phyloP scores from a whole-genome alignment of 176 grass and related monocot genomes.

The Pontederia crassipes region DNA sequence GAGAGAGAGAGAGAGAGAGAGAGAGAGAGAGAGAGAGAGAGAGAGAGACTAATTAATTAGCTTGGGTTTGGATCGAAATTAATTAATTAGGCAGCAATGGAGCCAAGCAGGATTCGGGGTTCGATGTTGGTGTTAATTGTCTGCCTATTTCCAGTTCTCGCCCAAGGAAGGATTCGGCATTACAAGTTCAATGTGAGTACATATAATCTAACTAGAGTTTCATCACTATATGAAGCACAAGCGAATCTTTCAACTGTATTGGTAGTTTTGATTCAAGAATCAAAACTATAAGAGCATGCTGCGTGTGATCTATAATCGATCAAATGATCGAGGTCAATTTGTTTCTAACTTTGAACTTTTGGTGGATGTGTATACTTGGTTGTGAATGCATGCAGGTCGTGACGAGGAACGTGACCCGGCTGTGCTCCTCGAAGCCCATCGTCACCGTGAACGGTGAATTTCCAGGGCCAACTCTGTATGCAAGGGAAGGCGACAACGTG shows the following conservation, averaged over 20 bases:
- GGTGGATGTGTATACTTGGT: background rate
- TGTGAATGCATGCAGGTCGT: constrained; percentile 35
- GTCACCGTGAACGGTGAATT: constrained; percentile 70
- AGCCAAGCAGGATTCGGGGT: background rate
- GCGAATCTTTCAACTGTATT: background rate
- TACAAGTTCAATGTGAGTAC: constrained; percentile 65
- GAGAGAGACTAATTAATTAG: background rate
- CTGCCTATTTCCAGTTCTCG: background rate
- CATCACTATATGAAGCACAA: background rate
- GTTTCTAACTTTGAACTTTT: background rate
- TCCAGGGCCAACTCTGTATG: constrained; percentile 53
- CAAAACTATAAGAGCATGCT: no score
- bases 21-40: no score
- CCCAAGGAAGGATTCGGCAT: constrained; percentile 38
- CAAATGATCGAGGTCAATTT: background rate
- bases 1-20: no score
- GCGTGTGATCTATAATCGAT: background rate
- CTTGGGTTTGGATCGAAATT: no score
- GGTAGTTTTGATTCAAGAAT: no score
- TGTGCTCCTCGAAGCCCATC: constrained; percentile 74
- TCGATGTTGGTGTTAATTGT: background rate
- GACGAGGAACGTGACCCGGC: constrained; percentile 45
- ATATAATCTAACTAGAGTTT: background rate
- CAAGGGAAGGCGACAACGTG: constrained; percentile 56
- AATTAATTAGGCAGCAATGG: no score